A percentile compares a stretch with the other conserved stretches of the same genome.
These are phyloP conservation scores for Dentipellis sp. DNA, from an alignment of 768 basidiomycete genomes.

Conservation along the genomic window DNA sequence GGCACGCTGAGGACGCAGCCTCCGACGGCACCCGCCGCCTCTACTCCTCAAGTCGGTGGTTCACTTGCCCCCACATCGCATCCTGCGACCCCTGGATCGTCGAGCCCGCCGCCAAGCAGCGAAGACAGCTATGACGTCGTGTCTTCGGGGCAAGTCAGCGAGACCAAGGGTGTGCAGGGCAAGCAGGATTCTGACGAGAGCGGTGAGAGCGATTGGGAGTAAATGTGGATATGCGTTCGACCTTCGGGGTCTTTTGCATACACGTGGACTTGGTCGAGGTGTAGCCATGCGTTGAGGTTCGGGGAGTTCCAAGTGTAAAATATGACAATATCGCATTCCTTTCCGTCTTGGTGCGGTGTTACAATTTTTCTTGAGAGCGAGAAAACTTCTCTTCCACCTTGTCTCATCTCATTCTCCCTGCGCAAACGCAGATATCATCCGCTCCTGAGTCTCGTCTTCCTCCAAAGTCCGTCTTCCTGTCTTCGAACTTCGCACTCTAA, in stretches of 20 bases:
- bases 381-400: no score
- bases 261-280: no score
- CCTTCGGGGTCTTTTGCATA: neutral
- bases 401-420: no score
- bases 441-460: no score
- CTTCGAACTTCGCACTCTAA: no score
- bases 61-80: neutral
- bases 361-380: no score
- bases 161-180: constrained; percentile 4
- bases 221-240: neutral
- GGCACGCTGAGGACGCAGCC: constrained; percentile 4
- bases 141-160: constrained; percentile 22
- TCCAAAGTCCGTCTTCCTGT: no score
- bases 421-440: no score
- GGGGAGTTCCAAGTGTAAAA: no score
- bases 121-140: constrained; percentile 29
- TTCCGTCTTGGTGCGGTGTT: no score
- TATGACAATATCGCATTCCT: no score
- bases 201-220: constrained; percentile 22
- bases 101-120: constrained; percentile 21
- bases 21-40: neutral
- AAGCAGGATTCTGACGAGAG: constrained; percentile 4
- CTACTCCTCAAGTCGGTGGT: neutral
- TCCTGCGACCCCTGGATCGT: constrained; percentile 13
- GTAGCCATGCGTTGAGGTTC: no score